Base-by-base conservation (phyloP, 225 moss, liverwort and hornwort genomes). In the Bryum argenteum region DNA sequence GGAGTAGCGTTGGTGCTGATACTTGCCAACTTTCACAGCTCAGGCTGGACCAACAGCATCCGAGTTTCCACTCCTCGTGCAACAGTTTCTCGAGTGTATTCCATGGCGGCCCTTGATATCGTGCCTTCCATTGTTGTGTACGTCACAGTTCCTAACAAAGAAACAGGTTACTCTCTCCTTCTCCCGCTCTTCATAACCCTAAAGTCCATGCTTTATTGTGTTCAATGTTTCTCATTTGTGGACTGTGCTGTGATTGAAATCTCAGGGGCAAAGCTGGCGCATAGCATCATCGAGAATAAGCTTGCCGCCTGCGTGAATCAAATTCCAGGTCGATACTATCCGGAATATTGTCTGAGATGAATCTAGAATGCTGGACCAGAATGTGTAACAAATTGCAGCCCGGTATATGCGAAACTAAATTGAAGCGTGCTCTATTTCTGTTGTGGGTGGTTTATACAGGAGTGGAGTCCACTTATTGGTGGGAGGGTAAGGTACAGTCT, bases 241-340 rank as follows among this genome's bases (percentile, higher is more conserved):
- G 70, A 40, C 41, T 62, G 19, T 59, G 62, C 42, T 80, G 74
- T 67, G 45, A 63, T 74, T 63, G 24, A 63, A 66, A 55, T 55
- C 38, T 71, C 81, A 94, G 93, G 91, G 33, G 71, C 83, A 67
- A 88, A 82, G 68, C 74, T 94, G 75, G 88, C 94, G 56, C 82
- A 83, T 11, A 82, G 85, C 77, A 83, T 94, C 53, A 87, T 94
- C 54, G 82, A 76, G 73, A 89, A 90, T 68, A 91, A 88, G 70
- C 88, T 94, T 78, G 94, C 94, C 54, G 94, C 91, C n/a, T 94
- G 91, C 70, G 94, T 94, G 20, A 91, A 87, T 80, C 91, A 87
- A 75, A 87, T 94, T 79, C 88, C 88, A 82, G 94, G 94, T 90
- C 54, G 64, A 70, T 77, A 24, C 58, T 56, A 40, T 45, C 10